Conservation (phyloP, 1,284 basidiomycete genomes). For the Gastroboletus turbinatus region DNA sequence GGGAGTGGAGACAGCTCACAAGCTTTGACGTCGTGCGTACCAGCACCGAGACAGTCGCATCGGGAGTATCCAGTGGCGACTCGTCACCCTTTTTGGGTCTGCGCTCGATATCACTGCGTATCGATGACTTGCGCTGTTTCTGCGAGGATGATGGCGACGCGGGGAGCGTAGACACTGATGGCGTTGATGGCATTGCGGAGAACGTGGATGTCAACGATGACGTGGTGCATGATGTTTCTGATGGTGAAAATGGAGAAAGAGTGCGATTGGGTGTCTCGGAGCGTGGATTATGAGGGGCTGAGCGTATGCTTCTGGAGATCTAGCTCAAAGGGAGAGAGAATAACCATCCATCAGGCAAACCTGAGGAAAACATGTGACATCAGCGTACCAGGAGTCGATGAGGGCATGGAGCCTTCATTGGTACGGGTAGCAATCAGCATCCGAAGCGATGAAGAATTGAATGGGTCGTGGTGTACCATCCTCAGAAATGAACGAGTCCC, state of each 20-base stretch:
- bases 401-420: too few relatives aligned
- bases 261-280: constrained; percentile 48
- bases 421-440: too few relatives aligned
- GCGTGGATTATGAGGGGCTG: constrained; percentile 40
- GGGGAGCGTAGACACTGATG: constrained; percentile 34
- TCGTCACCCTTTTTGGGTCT: constrained; percentile 76
- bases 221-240: constrained; percentile 25
- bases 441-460: constrained; percentile 99
- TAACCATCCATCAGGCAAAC: too few relatives aligned
- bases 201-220: constrained; percentile 40
- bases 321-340: constrained; percentile 72
- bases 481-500: constrained; percentile 97
- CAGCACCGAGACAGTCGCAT: too few relatives aligned
- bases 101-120: constrained; percentile 58
- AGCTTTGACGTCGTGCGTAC: too few relatives aligned
- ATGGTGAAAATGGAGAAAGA: constrained; percentile 46
- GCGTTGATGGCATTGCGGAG: constrained; percentile 37
- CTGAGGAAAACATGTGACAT: too few relatives aligned
- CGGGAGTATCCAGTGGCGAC: too few relatives aligned
- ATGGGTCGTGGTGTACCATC: constrained; percentile 98
- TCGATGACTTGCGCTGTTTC: constrained; percentile 61
- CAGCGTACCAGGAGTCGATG: too few relatives aligned
- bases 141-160: constrained; percentile 40
- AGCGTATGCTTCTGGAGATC: constrained; percentile 56
- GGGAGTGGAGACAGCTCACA: too few relatives aligned